Conservation (phyloP, 768 basidiomycete species). For the Lactarius trivialis region DNA sequence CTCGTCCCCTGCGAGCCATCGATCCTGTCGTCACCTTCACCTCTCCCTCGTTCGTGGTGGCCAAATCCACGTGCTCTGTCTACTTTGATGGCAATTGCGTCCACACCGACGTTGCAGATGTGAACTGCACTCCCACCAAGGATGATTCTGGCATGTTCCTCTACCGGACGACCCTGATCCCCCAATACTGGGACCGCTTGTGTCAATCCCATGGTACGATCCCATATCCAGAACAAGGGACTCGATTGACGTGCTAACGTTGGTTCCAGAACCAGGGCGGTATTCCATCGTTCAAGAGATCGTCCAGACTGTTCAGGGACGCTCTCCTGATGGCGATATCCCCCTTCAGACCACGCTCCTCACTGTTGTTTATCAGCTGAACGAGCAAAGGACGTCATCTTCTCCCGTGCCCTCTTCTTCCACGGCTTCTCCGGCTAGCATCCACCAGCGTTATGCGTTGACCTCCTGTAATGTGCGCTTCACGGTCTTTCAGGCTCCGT, state of each 20-base stretch:
- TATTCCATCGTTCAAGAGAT: constrained; percentile 67
- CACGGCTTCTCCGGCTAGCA: constrained; percentile 19
- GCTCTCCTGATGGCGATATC: constrained; percentile 14
- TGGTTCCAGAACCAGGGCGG: constrained; percentile 51
- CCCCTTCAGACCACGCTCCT: constrained; percentile 20
- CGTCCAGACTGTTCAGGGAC: constrained; percentile 23
- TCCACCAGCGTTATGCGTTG: constrained; percentile 17
- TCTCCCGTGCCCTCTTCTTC: constrained; percentile 16
- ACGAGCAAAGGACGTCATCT: constrained; percentile 19
- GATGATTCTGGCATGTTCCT: constrained; percentile 30
- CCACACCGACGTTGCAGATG: constrained; percentile 42
- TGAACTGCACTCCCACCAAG: constrained; percentile 17
- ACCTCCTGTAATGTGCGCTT: constrained; percentile 18
- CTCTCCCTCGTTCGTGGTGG: constrained; percentile 41
- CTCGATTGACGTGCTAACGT: constrained; percentile 7
- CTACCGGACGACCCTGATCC: constrained; percentile 57
- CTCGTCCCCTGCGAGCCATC: constrained; percentile 51
- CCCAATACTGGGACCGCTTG: constrained; percentile 58
- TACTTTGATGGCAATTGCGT: constrained; percentile 42
- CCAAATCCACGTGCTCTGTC: constrained; percentile 52
- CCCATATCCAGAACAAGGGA: background rate
- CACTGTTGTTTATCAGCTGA: constrained; percentile 28
- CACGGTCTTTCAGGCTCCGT: background rate
- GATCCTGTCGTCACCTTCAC: constrained; percentile 64
- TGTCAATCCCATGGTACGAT: constrained; percentile 47